Percentiles rank a stretch among this genome's conserved stretches.
Conservation (phyloP, 1,139 yeast genomes). For the Sugiyamaella xylanicola region DNA sequence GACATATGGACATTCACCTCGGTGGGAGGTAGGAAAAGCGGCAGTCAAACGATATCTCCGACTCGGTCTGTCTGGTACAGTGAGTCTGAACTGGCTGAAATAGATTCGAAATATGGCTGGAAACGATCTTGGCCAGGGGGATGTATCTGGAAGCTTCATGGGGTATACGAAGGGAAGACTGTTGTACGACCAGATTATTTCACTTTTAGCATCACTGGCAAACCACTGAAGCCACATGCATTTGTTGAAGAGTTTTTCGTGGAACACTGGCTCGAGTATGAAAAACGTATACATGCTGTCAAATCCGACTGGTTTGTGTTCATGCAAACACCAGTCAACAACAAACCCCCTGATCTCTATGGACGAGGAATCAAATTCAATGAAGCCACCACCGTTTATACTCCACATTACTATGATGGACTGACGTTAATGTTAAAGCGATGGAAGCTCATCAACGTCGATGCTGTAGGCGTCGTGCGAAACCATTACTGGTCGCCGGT, state of each 20-base stretch:
- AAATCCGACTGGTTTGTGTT: slow-evolving; percentile 57
- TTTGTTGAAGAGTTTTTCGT: slow-evolving; percentile 66
- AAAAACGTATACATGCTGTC: slow-evolving; percentile 44
- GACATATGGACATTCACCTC: slow-evolving; percentile 66
- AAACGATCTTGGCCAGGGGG: slow-evolving; percentile 73
- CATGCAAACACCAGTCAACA: slow-evolving; percentile 81
- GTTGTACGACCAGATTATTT: slow-evolving; percentile 55
- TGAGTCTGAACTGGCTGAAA: slow-evolving; percentile 39
- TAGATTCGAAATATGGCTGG: slow-evolving; percentile 73
- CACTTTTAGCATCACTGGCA: slow-evolving; percentile 46
- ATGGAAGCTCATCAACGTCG: slow-evolving; percentile 71
- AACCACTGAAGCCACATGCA: slow-evolving; percentile 47
- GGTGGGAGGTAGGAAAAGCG: slow-evolving; percentile 70
- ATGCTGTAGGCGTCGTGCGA: slow-evolving; percentile 87
- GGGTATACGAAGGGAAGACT: slow-evolving; percentile 63
- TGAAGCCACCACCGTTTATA: slow-evolving; percentile 55
- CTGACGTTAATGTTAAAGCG: slow-evolving; percentile 86
- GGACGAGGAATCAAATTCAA: slow-evolving; percentile 20
- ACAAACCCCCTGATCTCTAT: slow-evolving; percentile 61
- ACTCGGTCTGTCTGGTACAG: slow-evolving; percentile 74
- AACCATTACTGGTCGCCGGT: slow-evolving; percentile 74
- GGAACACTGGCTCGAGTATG: slow-evolving; percentile 56
- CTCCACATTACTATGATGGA: slow-evolving; percentile 94
- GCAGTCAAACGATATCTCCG: slow-evolving; percentile 60
- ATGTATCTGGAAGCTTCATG: slow-evolving; percentile 79